Evolutionary conservation across 78 protist species (phyloP).

Genomic region (Monosiga brevicollis): DNA sequence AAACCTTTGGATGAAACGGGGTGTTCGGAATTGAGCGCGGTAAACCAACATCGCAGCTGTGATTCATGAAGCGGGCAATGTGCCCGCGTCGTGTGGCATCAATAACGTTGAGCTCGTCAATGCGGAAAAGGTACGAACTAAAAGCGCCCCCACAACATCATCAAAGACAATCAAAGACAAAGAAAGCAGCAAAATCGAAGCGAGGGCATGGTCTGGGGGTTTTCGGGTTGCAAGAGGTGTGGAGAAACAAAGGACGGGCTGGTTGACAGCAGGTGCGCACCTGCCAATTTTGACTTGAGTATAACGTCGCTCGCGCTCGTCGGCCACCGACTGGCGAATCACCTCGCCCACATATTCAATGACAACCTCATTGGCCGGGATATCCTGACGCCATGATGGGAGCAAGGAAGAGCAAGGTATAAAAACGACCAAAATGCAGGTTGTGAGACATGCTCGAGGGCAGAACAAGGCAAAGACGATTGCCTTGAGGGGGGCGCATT

Average conservation of each 20-base stretch:
- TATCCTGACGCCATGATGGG: neutral
- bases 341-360: constrained; percentile 95
- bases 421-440: neutral
- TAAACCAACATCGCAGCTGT: constrained; percentile 74
- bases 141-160: constrained; percentile 27
- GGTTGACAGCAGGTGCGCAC: no score
- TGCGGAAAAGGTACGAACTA: constrained; percentile 85
- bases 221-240: no score
- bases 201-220: no score
- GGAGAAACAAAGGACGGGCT: neutral
- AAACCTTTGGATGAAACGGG: neutral
- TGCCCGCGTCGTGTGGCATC: constrained; percentile 92
- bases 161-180: no score
- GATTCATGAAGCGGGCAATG: constrained; percentile 95
- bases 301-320: constrained; percentile 75
- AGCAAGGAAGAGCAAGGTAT: neutral
- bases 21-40: neutral
- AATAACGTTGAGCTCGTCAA: constrained; percentile 73
- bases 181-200: no score
- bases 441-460: neutral
- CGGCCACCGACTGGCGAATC: constrained; percentile 70
- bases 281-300: constrained; percentile 64
- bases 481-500: neutral
- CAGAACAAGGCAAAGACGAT: neutral
- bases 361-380: constrained; percentile 72